These are phyloP conservation scores for Coemansia nantahalensis DNA, from an alignment of 192 early-diverging fungal genomes.

Conservation along the genomic window DNA sequence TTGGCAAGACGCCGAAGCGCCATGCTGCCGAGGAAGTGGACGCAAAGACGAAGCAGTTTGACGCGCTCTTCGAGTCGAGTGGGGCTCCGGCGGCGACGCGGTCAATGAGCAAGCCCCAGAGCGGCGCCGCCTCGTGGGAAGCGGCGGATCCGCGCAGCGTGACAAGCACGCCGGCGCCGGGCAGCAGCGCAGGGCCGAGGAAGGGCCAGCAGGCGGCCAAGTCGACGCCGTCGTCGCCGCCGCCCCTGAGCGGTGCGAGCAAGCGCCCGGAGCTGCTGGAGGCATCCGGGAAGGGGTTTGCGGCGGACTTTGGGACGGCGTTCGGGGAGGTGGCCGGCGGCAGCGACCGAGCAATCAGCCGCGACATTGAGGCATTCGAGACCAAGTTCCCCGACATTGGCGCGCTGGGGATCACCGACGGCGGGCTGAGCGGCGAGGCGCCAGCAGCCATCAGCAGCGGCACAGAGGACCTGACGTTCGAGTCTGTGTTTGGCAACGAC, in stretches of 20 bases:
- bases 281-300: slow-evolving; percentile 15
- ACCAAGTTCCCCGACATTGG: slow-evolving; percentile 46
- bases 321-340: slow-evolving; percentile 30
- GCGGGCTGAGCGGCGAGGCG: background rate
- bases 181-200: background rate
- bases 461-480: slow-evolving; percentile 40
- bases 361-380: slow-evolving; percentile 48
- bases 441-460: background rate
- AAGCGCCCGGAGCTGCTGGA: background rate
- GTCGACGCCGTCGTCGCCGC: slow-evolving; percentile 32
- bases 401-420: slow-evolving; percentile 18
- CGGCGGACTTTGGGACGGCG: slow-evolving; percentile 41
- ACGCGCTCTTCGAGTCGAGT: slow-evolving; percentile 8
- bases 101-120: slow-evolving; percentile 3
- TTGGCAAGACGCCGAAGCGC: background rate
- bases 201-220: background rate
- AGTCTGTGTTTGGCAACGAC: slow-evolving; percentile 47
- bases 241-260: background rate
- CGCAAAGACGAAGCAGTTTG: slow-evolving; percentile 8
- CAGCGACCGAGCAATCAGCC: slow-evolving; percentile 26
- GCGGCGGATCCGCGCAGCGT: slow-evolving; percentile 39
- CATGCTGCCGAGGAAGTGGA: too few relatives aligned
- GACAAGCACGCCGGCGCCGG: slow-evolving; percentile 44
- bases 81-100: background rate
- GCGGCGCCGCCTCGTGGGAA: slow-evolving; percentile 6